phyloP scores from a whole-genome alignment of 352 stramenopile genomes.

The Phytophthora uliginosa region DNA sequence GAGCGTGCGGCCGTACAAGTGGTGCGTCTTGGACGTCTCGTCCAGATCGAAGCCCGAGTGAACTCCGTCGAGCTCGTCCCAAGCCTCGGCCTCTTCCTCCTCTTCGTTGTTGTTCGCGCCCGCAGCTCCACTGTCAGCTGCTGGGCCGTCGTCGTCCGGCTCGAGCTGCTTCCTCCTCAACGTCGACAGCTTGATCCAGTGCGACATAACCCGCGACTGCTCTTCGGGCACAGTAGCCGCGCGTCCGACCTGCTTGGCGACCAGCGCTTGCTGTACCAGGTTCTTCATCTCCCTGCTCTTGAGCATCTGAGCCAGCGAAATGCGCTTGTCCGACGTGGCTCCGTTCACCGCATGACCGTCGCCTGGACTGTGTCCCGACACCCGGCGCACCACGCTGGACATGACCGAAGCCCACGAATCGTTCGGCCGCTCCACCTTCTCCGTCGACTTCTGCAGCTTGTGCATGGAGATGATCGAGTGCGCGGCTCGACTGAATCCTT shows the following conservation, averaged over 20 bases:
- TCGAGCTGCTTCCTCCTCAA: conserved; percentile 42
- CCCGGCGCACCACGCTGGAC: conserved; percentile 32
- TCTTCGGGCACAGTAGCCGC: conserved; percentile 14
- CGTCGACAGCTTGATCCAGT: conserved; percentile 63
- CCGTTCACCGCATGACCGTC: too few relatives aligned
- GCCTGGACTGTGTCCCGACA: neutral
- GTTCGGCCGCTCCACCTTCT: neutral
- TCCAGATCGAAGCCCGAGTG: conserved; percentile 60
- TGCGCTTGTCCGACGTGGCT: conserved; percentile 22
- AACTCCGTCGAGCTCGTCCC: conserved; percentile 43
- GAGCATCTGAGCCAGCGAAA: conserved; percentile 63
- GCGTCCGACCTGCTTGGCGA: conserved; percentile 26
- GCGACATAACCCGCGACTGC: conserved; percentile 67
- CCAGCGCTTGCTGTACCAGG: conserved; percentile 63
- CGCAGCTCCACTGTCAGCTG: neutral
- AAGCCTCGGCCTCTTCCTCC: conserved; percentile 23
- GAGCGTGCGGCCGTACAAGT: conserved; percentile 69
- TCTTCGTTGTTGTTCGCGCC: conserved; percentile 21
- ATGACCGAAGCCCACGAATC: conserved; percentile 51
- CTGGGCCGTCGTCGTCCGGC: conserved; percentile 17
- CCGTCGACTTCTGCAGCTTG: conserved; percentile 14
- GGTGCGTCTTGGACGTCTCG: conserved; percentile 28
- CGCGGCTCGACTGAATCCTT: conserved; percentile 41
- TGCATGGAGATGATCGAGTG: conserved; percentile 47
- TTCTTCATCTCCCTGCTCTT: conserved; percentile 69